Base-by-base conservation (phyloP, 257 asterid species). In the Scutellaria galericulata region DNA sequence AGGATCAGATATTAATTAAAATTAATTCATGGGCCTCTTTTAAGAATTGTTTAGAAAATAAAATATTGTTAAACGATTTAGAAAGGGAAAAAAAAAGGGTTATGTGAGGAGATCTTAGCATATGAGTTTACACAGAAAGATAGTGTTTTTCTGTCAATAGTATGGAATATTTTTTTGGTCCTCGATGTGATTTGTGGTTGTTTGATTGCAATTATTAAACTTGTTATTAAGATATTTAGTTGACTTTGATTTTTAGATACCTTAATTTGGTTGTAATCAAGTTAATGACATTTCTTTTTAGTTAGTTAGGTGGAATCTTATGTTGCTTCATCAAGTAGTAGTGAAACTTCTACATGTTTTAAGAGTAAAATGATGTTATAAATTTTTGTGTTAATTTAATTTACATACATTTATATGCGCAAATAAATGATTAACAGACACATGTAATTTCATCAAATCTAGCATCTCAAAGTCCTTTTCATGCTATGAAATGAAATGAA, bases 141-240 rank as follows among this genome's bases (percentile, higher is more conserved):
- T 14, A 60, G 48, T 64, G 74, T 64, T 56, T 64, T 57, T 66
- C 15, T 62, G 70, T 48, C 45, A 71, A 58, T 13, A 76, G 60
- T 27, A 71, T 75, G 79, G 84, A 84, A 80, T 80, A 81, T 65
- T 71, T 77, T 84, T 75, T 72, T 48, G 90, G 83, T 78, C 84
- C 79, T 83, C 88, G 85, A 86, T 85, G 90, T 78, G 84, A 75
- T 76, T 80, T 54, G 86, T 81, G 83, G 82, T 64, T 60, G 79
- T 46, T 79, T 78, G 71, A 73, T 66, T 66, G 79, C 75, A 70
- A 79, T 77, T 54, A 75, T 65, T 44, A 67, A 68, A 24, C n/a
- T 22, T 53, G n/a, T 64, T 6, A 68, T 39, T 57, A 60, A 40
- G 10, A 71, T 72, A 72, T 11, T 75, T 70, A 31, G 58, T 79